Evolutionary conservation across 352 stramenopile species (phyloP), one percentile per base, ranked within the genome.

Genomic region (Peronosclerospora sorghi): DNA sequence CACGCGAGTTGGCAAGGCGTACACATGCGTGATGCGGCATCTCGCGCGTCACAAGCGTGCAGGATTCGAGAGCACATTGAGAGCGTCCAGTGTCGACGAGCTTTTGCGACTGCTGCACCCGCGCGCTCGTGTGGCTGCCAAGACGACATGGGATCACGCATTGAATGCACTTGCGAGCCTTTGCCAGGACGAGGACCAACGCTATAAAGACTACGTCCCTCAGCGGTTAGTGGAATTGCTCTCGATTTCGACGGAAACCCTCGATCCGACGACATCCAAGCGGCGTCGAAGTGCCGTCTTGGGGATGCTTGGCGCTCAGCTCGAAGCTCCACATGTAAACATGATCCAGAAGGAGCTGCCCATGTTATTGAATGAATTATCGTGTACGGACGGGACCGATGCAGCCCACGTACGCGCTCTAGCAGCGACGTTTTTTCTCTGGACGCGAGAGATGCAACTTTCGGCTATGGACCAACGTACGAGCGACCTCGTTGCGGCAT

Each of bases 31-130:
- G 20, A 24, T 62, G 17, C 17, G 43, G 7, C 56, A 67, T 38
- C 34, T 58, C 10, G 51, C 39, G 41, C 51, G 42, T 8, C 46
- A 53, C 15, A 54, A 50, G 19, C 20, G 65, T 35, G 9, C 14
- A 20, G 15, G 21, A 28, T 34, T 38, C 8, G 32, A n/a, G 6
- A 18, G 17, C 20, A 12, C 2, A 27, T 43, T 14, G 10, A 9
- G 28, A n/a, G n/a, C 54, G 38, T 20, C 39, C 19, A 19, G 23
- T 24, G 10, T 62, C 15, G 48, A 69, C 12, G 50, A 59, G 4
- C 19, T 73, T 20, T 19, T 73, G 3, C 19, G 17, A 10, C 42
- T 68, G 21, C 34, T 73, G 18, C 63, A 73, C 38, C 56, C 59
- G n/a, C 46, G 48, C 1, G 48, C 53, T 40, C n/a, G 32, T n/a